Percentiles rank a stretch among this genome's conserved stretches.
These are phyloP conservation scores for Emergomyces pasteurianus DNA, from an alignment of 2,329 filamentous ascomycete species.

Conservation along the genomic window DNA sequence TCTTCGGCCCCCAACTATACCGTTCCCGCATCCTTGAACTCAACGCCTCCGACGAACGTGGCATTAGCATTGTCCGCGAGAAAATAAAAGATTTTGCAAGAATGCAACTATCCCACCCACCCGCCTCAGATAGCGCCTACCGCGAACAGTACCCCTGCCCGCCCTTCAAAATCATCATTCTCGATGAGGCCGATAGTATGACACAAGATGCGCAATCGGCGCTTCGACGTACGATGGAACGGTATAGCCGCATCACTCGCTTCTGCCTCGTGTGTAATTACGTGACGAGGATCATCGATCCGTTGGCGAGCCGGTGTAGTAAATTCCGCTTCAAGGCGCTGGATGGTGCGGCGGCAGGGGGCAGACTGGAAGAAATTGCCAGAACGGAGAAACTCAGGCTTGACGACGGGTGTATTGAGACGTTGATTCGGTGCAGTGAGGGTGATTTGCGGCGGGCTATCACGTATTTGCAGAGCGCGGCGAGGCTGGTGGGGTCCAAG, in stretches of 20 bases:
- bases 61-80: conserved; percentile 90
- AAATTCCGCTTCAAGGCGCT: conserved; percentile 98
- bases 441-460: conserved; percentile 94
- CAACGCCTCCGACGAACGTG: conserved; percentile 97
- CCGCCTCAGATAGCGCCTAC: conserved; percentile 52
- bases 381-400: conserved; percentile 61
- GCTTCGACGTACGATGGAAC: conserved; percentile 92
- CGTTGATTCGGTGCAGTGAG: conserved; percentile 76
- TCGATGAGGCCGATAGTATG: conserved; percentile 98
- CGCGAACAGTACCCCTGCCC: conserved; percentile 72
- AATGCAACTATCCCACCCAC: conserved; percentile 79
- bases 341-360: conserved; percentile 72
- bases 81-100: conserved; percentile 98
- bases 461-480: conserved; percentile 91
- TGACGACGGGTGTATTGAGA: conserved; percentile 68
- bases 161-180: conserved; percentile 96
- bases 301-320: conserved; percentile 79
- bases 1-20: conserved; percentile 91
- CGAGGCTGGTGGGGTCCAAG: conserved; percentile 63
- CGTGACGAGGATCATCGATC: conserved; percentile 95
- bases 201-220: conserved; percentile 95
- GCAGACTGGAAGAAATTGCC: conserved; percentile 72
- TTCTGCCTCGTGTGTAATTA: conserved; percentile 99
- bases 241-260: conserved; percentile 87
- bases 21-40: conserved; percentile 93